Evolutionary conservation across 495 filamentous ascomycete genomes (phyloP).

Genomic region (Copromyces sp.): DNA sequence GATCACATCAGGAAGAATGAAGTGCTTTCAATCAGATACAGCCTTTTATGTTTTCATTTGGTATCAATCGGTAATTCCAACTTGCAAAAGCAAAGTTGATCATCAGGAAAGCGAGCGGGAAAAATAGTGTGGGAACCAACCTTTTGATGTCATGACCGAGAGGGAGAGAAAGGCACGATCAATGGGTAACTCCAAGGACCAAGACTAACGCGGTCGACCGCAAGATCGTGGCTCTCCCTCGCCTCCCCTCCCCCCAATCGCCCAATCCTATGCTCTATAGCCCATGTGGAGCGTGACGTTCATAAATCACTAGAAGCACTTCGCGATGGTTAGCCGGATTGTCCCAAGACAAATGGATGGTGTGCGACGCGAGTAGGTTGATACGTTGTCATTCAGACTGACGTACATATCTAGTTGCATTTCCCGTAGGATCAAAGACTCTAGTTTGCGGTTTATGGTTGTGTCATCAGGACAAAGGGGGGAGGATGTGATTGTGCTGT

Average conservation of each 20-base stretch:
- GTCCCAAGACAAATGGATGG: not conserved
- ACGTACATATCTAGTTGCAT: constrained; percentile 98
- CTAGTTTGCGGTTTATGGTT: constrained; percentile 95
- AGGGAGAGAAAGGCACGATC: not conserved
- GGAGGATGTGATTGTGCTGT: not conserved
- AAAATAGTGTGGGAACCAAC: constrained; percentile 8
- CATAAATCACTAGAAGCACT: not conserved
- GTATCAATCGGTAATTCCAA: constrained; percentile 99
- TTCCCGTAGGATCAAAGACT: constrained; percentile 95
- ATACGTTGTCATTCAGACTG: constrained; percentile 68
- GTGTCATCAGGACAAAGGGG: constrained; percentile 42
- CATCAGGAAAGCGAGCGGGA: constrained; percentile 52
- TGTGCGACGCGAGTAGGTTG: not conserved
- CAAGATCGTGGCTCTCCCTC: not conserved
- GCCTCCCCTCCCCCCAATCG: not conserved
- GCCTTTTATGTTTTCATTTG: constrained; percentile 80
- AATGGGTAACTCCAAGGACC: not conserved
- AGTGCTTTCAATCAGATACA: constrained; percentile 61
- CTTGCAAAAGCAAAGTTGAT: constrained; percentile 71
- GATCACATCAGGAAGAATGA: constrained; percentile 3
- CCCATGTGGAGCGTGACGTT: not conserved
- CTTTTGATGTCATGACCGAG: not conserved
- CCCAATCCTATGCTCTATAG: not conserved
- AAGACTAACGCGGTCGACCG: not conserved
- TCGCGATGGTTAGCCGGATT: not conserved